Base-by-base conservation (phyloP, 1,139 yeast genomes). In the Meyerozyma elateridarum region DNA sequence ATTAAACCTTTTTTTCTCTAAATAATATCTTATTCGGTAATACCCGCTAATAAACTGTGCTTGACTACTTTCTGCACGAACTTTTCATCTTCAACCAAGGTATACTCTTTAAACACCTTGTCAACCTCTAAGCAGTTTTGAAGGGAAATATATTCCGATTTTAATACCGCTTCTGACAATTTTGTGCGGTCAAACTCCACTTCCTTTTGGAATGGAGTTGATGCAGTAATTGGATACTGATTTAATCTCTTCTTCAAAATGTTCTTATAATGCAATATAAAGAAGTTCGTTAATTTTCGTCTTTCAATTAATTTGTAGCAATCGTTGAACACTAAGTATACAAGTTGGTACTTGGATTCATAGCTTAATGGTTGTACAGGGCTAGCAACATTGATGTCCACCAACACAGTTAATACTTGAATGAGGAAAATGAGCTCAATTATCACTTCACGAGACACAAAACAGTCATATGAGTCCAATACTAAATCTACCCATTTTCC, bases 381-480 rank as follows among this genome's bases (percentile, higher is more conserved):
- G 28, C 55, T 54, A 5, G 56, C 42, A 15, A 48, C 38, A 39
- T 68, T 56, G 20, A 72, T 56, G 15, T 57, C 45, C 1, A 59
- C 49, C 5, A 76, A 33, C 2, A 73, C 62, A 0, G 78, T 61
- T 5, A 77, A 46, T 3, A 74, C 60, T 44, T 79, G 83, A 5
- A 79, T 38, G 9, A 81, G 37, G 19, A 80, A 56, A 2, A 70
- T 56, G 19, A 76, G 54, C 48, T 82, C 89, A 19, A 79, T 67
- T 12, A 72, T 56, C 1, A 79, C 64, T 29, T 77, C 84, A 9
- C 78, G 76, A 27, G 75, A 65, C 6, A 44, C 49, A 46, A 72
- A 81, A 38, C 80, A 70, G 45, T 82, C 89, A 53, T 76, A 82
- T 0, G 79, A 64, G 15, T 77, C 83, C 21, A 62, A 48, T 8